phyloP scores from a whole-genome alignment of 352 stramenopile species.

The Hyaloperonospora brassicae region DNA sequence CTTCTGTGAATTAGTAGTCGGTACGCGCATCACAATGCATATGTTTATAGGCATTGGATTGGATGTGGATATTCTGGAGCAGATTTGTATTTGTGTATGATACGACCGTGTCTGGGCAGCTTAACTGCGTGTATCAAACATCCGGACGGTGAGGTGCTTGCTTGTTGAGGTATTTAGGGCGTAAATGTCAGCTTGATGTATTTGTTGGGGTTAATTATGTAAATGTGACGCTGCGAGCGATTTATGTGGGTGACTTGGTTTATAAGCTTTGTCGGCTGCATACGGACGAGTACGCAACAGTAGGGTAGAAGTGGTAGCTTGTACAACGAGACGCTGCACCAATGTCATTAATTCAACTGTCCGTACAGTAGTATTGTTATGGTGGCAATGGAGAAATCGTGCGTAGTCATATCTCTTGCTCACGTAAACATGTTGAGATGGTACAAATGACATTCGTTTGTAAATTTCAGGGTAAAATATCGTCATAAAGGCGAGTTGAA shows the following conservation, averaged over 20 bases:
- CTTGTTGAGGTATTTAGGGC: not conserved
- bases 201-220: conserved; percentile 6
- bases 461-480: no score
- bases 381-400: conserved; percentile 80
- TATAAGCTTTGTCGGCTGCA: conserved; percentile 84
- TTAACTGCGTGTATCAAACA: conserved; percentile 84
- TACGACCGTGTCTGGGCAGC: conserved; percentile 69
- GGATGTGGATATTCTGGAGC: no score
- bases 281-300: conserved; percentile 31
- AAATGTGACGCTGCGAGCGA: conserved; percentile 59
- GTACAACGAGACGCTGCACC: conserved; percentile 86
- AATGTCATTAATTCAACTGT: conserved; percentile 96
- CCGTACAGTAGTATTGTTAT: conserved; percentile 88
- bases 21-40: no score
- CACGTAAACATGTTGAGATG: no score
- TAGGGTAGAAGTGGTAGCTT: conserved; percentile 50
- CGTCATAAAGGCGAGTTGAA: conserved; percentile 86
- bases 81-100: conserved; percentile 89
- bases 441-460: no score
- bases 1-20: no score
- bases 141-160: conserved; percentile 42
- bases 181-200: not conserved
- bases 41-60: no score
- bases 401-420: conserved; percentile 8
- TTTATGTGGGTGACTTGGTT: conserved; percentile 92